Evolutionary conservation across 1,284 basidiomycete genomes (phyloP), one percentile per base, ranked within the genome.

Genomic region (Ceratobasidium sp.): DNA sequence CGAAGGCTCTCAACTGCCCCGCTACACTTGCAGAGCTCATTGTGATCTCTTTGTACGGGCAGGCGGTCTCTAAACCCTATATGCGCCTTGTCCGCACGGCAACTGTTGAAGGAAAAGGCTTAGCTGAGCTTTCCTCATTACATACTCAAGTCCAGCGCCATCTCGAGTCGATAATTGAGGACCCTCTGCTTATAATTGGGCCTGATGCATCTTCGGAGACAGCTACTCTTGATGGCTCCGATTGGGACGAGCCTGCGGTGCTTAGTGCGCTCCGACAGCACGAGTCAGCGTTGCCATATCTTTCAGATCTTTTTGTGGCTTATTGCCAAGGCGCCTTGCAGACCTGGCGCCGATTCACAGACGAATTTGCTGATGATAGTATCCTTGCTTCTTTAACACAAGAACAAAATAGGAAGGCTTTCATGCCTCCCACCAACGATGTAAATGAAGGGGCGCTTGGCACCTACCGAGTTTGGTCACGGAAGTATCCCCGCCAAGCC

Each of bases 391-490:
- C 8, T 1, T 32, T 73, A 21, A n/a, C 76, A 26, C 57, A 62
- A 41, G 77, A 77, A 38, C 79, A 83, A 58, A 76, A 75, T 23
- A 67, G 77, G 0, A 47, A 73, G 4, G 80, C 78, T 23, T 81
- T 76, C 77, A 79, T 82, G 74, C 77, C 78, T 32, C 64, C 79
- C 9, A 82, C 82, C 47, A 83, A 82, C 75, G 80, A 82, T 75
- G 74, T 67, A 7, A 82, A 82, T 73, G 80, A 83, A 71, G 81
- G 81, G 2, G 77, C 77, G 8, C 76, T 83, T 4, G 80, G 81
- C 2, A 67, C 50, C n/a, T 67, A 35, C 21, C 50, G 50, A 7
- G 63, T 66, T 66, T 66, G 63, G 63, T n/a, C 63, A 38, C 46
- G 63, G 30, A 16, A 21, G 18, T 66, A 32, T 35, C 47, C 63